phyloP scores from a whole-genome alignment of 1,284 basidiomycete species.

The Ceratobasidium sp. region DNA sequence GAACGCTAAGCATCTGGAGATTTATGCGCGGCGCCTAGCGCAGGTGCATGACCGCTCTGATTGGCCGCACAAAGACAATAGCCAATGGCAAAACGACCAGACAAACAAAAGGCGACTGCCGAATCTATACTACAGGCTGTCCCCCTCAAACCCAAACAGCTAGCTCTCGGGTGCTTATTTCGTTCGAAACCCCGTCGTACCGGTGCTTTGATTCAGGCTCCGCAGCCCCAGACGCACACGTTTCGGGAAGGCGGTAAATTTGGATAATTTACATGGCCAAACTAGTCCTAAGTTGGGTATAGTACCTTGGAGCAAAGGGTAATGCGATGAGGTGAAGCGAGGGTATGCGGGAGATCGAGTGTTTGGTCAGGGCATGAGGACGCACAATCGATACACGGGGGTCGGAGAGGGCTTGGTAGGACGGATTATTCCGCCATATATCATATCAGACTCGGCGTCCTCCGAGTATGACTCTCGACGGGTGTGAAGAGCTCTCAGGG shows the following conservation, averaged over 20 bases:
- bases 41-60: no score
- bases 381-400: neutral
- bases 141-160: neutral
- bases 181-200: neutral
- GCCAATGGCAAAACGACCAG: neutral
- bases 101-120: neutral
- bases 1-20: no score
- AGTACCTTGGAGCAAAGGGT: neutral
- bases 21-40: no score
- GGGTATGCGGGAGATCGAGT: neutral
- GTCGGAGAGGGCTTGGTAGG: neutral
- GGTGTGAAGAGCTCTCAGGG: no score
- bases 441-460: no score
- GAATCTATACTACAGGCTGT: neutral
- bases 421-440: neutral
- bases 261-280: neutral
- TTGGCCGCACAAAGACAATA: neutral
- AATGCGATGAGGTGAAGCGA: neutral
- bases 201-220: neutral
- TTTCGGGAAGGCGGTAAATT: neutral
- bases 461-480: no score
- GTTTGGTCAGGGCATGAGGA: neutral
- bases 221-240: neutral
- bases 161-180: neutral
- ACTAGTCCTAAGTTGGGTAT: neutral